Percentiles rank a stretch among this genome's conserved stretches.
phyloP scores from a whole-genome alignment of 805 yeast species.

The Suhomyces faveliae region DNA sequence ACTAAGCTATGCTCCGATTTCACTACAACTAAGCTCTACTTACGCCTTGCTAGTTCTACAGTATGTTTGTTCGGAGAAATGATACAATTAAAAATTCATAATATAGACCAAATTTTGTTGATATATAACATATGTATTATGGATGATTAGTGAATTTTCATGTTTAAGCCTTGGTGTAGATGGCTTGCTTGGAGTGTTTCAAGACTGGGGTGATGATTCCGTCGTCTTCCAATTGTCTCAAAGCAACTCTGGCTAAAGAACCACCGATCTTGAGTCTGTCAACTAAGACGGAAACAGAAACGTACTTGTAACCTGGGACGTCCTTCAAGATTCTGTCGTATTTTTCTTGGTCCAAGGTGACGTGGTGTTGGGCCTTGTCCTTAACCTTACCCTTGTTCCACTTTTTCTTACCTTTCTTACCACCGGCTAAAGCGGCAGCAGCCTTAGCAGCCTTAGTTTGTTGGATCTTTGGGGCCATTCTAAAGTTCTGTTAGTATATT shows the following conservation, averaged over 20 bases:
- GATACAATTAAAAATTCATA: slow-evolving; percentile 6
- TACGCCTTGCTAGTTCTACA: not conserved
- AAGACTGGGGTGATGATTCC: slow-evolving; percentile 94
- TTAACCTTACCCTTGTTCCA: slow-evolving; percentile 99
- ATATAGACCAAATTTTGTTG: slow-evolving; percentile 4
- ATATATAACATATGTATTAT: slow-evolving; percentile 2
- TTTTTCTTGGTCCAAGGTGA: slow-evolving; percentile 95
- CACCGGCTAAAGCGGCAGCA: slow-evolving; percentile 99
- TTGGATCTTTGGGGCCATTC: slow-evolving; percentile 99
- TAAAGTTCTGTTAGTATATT: slow-evolving; percentile 26
- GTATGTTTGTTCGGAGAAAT: not conserved
- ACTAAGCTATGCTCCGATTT: no score
- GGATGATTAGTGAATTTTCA: not conserved
- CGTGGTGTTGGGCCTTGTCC: slow-evolving; percentile 99
- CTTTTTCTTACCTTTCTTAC: slow-evolving; percentile 99
- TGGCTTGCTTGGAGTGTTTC: slow-evolving; percentile 93
- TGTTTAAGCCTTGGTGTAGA: slow-evolving; percentile 63
- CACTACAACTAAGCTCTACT: no score
- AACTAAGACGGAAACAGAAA: slow-evolving; percentile 96
- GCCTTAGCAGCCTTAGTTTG: slow-evolving; percentile 98
- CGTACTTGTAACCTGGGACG: slow-evolving; percentile 98
- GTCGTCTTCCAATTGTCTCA: slow-evolving; percentile 89
- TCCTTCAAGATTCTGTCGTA: slow-evolving; percentile 99
- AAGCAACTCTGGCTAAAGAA: slow-evolving; percentile 97
- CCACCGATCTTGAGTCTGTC: slow-evolving; percentile 99